These are phyloP conservation scores for Craterostigma plantagineum DNA, from an alignment of 257 asterid genomes.

Conservation along the genomic window DNA sequence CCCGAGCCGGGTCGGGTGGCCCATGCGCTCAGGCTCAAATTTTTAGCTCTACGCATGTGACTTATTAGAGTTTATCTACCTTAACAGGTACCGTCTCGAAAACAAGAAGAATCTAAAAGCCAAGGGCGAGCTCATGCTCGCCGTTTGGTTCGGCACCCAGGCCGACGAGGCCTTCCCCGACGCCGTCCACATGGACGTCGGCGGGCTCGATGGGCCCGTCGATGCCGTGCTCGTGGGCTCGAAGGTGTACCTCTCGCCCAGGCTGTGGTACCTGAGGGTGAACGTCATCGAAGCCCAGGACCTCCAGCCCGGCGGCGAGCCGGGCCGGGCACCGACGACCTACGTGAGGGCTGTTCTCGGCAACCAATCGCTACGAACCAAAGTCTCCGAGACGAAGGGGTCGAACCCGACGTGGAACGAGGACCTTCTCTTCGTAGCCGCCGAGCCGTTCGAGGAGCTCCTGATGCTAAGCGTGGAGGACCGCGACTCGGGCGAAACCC, in stretches of 20 bases:
- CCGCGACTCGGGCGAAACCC: no score
- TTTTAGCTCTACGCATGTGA: no score
- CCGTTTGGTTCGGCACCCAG: slow-evolving; percentile 72
- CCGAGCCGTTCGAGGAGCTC: slow-evolving; percentile 20
- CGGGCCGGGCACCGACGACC: slow-evolving; percentile 33
- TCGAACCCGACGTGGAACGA: slow-evolving; percentile 3
- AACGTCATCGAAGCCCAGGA: slow-evolving; percentile 62
- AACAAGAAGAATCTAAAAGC: slow-evolving; percentile 6
- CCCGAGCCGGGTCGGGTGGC: no score
- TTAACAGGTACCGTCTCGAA: slow-evolving; percentile 35
- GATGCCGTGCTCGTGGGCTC: no score
- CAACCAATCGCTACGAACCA: no score
- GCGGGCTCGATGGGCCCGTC: no score
- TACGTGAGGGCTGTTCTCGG: slow-evolving; percentile 15
- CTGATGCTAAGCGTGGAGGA: slow-evolving; percentile 12
- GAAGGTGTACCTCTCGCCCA: slow-evolving; percentile 63
- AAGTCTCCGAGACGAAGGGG: no score
- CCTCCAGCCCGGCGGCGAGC: slow-evolving; percentile 31
- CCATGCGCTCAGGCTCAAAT: no score
- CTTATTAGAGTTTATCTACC: no score
- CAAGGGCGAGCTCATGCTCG: slow-evolving; percentile 49
- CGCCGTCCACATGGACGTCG: slow-evolving; percentile 58
- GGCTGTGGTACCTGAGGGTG: slow-evolving; percentile 50
- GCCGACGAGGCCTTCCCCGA: slow-evolving; percentile 68
- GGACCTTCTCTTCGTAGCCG: slow-evolving; percentile 18